These are phyloP conservation scores for Solanum boliviense DNA, from an alignment of 257 asterid species.

Conservation along the genomic window DNA sequence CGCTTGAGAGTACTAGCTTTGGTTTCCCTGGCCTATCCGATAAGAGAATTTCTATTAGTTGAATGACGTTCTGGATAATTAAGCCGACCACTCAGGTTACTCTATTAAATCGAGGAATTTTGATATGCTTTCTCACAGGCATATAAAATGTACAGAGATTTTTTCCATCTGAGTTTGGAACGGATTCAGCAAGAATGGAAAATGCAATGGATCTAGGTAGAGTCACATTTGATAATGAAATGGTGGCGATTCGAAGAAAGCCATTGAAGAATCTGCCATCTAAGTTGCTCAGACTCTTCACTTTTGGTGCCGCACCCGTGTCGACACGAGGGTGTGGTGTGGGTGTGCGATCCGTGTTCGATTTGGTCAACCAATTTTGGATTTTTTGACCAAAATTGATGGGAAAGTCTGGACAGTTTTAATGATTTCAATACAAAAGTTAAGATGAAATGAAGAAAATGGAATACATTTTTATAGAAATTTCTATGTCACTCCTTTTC, in stretches of 20 bases:
- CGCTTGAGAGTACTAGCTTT: too few relatives aligned
- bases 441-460: too few relatives aligned
- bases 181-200: not conserved
- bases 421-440: not conserved
- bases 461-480: too few relatives aligned
- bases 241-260: not conserved
- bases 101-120: not conserved
- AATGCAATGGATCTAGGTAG: not conserved
- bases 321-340: too few relatives aligned
- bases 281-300: not conserved
- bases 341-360: not conserved
- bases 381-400: too few relatives aligned
- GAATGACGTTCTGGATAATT: too few relatives aligned
- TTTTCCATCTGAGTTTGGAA: not conserved
- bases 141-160: not conserved
- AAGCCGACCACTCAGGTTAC: not conserved
- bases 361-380: not conserved
- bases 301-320: not conserved
- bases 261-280: not conserved
- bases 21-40: too few relatives aligned
- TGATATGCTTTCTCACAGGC: not conserved
- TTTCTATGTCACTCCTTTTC: too few relatives aligned
- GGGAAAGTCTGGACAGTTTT: not conserved
- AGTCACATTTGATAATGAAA: not conserved
- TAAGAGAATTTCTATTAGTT: too few relatives aligned